Base-by-base conservation (phyloP, 2,329 filamentous ascomycete genomes). In the Trichophyton equinum region DNA sequence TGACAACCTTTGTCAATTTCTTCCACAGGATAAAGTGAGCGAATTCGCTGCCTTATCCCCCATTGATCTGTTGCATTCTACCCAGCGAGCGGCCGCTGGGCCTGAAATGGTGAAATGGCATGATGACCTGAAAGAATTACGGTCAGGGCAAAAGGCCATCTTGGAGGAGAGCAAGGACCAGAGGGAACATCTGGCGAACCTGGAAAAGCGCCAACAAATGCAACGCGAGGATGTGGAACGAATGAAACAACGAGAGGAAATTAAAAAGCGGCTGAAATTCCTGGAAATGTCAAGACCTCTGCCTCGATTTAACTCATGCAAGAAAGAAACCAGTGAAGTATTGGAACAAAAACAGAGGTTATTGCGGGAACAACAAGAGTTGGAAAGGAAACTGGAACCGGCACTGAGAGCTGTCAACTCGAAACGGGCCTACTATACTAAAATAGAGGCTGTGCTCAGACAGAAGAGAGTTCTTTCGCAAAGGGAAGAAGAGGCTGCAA, bases 1-100 rank as follows among this genome's bases (percentile, higher is more conserved):
- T 65, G 94, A 99, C 77, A 99, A 99, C 67, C 80, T 99, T 1
- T 99, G 94, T 72, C 94, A 99, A 71, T 99, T 99, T 68, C 77
- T 99, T 51, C 94, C 94, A 0, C 94, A 99, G 73, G 94, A 99
- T 71, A 88, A 91, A 66, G 94, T 99, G 1, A 89, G 91, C 25
- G 91, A 96, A 70, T 99, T 99, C 71, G 90, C 94, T 4, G 87
- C 83, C 4, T 82, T 95, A 66, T 88, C 84, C 7, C 87, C 92
- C 0, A 79, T 95, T 11, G 87, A 95, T 51, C 81, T 96, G 20
- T 79, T 99, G 0, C 81, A 85, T 62, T 89, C 94, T 67, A 99
- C 94, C 0, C 85, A 96, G 64, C 85, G 91, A 69, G 94, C 94
- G 38, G 91, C 91, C 5, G 94, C 91, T 0, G 85, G 89, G 0